Evolutionary conservation across 345 rosid species (phyloP).

Genomic region (Combretum micranthum): DNA sequence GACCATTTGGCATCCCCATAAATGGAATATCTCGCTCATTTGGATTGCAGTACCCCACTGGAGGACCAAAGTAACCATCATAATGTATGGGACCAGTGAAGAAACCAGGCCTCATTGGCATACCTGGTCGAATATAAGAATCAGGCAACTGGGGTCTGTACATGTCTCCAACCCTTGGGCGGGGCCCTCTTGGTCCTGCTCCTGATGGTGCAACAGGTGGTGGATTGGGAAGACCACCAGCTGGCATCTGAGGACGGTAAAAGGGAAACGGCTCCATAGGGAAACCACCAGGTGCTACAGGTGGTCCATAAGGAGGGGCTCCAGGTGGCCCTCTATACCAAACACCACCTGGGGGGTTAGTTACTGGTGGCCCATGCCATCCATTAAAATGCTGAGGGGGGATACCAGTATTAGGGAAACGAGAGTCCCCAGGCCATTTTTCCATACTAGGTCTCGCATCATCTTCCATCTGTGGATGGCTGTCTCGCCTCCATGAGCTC

Average conservation of each 20-base stretch:
- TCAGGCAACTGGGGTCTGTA: constrained; percentile 77
- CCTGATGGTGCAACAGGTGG: constrained; percentile 54
- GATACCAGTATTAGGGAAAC: constrained; percentile 48
- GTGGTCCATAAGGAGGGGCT: constrained; percentile 71
- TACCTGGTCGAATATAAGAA: constrained; percentile 62
- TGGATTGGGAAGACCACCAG: constrained; percentile 41
- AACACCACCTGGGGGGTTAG: constrained; percentile 74
- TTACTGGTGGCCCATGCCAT: constrained; percentile 81
- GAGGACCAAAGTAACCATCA: constrained; percentile 81
- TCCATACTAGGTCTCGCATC: constrained; percentile 42
- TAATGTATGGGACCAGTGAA: constrained; percentile 68
- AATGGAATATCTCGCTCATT: constrained; percentile 66
- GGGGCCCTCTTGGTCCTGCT: constrained; percentile 73
- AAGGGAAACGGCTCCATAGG: constrained; percentile 82
- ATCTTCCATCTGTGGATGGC: constrained; percentile 48
- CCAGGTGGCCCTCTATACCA: constrained; percentile 90
- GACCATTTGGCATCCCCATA: constrained; percentile 69
- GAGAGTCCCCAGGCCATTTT: constrained; percentile 60
- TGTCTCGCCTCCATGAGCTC: constrained; percentile 68
- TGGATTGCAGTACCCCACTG: constrained; percentile 63
- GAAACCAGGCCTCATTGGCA: constrained; percentile 88
- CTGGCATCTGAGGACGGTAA: constrained; percentile 61
- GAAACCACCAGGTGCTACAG: constrained; percentile 75
- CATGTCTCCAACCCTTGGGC: constrained; percentile 58
- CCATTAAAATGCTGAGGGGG: constrained; percentile 62